A percentile compares a stretch with the other conserved stretches of the same genome.
Evolutionary conservation across 2,329 filamentous ascomycete species (phyloP).

Genomic region (Akanthomyces lecanii): DNA sequence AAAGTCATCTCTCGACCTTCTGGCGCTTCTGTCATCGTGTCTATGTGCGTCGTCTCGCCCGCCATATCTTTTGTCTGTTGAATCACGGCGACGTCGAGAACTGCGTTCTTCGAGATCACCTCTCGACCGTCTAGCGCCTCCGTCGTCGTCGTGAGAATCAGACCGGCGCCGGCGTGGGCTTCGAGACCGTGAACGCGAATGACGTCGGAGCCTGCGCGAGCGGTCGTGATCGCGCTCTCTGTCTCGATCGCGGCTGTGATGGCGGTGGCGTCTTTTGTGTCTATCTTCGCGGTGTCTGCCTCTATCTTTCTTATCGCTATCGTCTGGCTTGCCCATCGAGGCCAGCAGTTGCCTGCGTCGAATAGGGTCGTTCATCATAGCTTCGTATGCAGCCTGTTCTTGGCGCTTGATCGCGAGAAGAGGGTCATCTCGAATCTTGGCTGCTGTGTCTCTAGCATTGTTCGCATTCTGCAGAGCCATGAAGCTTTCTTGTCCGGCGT

Average conservation of each 20-base stretch:
- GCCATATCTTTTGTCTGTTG: conserved; percentile 20
- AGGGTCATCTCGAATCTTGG: conserved; percentile 87
- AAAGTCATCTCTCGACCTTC: conserved; percentile 25
- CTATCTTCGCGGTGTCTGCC: conserved; percentile 32
- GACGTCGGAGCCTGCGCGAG: conserved; percentile 36
- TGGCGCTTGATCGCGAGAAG: conserved; percentile 89
- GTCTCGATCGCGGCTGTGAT: conserved; percentile 40
- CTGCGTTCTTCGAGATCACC: conserved; percentile 25
- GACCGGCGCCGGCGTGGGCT: conserved; percentile 36
- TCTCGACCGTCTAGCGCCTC: conserved; percentile 21
- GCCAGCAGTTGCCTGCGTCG: conserved; percentile 64
- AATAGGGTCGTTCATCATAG: conserved; percentile 73
- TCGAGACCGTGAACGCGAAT: conserved; percentile 43
- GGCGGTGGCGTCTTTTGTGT: conserved; percentile 41
- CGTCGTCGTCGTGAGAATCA: conserved; percentile 25
- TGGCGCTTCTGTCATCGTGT: conserved; percentile 18
- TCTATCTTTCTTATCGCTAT: conserved; percentile 40
- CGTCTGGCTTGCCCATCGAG: conserved; percentile 54
- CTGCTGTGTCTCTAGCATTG: conserved; percentile 70
- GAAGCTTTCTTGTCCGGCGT: conserved; percentile 56
- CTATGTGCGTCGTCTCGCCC: conserved; percentile 20
- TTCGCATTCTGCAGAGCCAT: conserved; percentile 66
- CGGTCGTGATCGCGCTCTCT: conserved; percentile 39
- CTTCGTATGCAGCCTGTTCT: conserved; percentile 75
- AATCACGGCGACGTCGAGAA: conserved; percentile 20